phyloP scores from a whole-genome alignment of 768 basidiomycete genomes.

The Rhizopogon vesiculosus region DNA sequence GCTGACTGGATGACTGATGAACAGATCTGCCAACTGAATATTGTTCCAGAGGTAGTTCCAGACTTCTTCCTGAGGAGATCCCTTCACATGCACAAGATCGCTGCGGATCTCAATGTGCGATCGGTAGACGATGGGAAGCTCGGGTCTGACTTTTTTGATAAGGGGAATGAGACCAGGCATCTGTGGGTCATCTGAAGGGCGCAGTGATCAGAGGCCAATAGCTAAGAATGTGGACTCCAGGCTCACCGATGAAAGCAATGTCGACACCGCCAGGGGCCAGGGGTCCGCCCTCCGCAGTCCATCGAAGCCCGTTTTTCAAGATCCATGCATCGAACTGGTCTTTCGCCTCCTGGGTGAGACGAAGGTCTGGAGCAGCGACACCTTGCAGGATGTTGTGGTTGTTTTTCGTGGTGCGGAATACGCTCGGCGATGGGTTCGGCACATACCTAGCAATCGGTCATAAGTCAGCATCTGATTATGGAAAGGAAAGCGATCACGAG shows the following conservation, averaged over 20 bases:
- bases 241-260: constrained; percentile 80
- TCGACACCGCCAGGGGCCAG: constrained; percentile 79
- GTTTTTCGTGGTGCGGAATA: constrained; percentile 94
- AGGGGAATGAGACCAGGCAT: constrained; percentile 93
- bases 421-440: constrained; percentile 81
- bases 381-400: constrained; percentile 96
- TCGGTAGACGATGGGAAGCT: constrained; percentile 86
- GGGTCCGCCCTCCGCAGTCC: constrained; percentile 85
- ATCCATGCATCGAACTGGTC: constrained; percentile 86
- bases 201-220: constrained; percentile 7
- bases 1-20: constrained; percentile 92
- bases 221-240: not conserved
- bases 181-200: constrained; percentile 70
- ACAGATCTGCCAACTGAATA: constrained; percentile 85
- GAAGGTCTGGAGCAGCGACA: constrained; percentile 73
- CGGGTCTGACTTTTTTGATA: constrained; percentile 80
- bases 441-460: constrained; percentile 56
- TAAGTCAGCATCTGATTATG: constrained; percentile 2
- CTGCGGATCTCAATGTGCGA: constrained; percentile 94
- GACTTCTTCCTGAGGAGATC: constrained; percentile 84
- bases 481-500: not conserved
- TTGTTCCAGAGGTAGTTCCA: constrained; percentile 96
- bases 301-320: constrained; percentile 80
- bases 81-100: constrained; percentile 76
- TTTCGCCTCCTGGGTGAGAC: constrained; percentile 75